A percentile compares a stretch with the other conserved stretches of the same genome.
These are phyloP conservation scores for baker's yeast (Saccharomyces cerevisiae) DNA, from an alignment of 805 yeast genomes.

Conservation along the genomic window DNA sequence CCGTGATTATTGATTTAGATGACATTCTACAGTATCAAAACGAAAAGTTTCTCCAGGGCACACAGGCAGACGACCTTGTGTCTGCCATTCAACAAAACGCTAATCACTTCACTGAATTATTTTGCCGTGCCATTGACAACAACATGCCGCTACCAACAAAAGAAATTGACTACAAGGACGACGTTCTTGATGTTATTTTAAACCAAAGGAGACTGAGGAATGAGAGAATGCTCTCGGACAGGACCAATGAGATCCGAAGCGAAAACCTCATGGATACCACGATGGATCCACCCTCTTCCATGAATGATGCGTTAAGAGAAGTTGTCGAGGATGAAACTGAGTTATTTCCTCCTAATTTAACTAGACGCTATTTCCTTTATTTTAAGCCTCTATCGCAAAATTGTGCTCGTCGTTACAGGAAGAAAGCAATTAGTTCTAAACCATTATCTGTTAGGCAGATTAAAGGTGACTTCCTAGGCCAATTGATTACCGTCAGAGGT, in stretches of 20 bases:
- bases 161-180: conserved; percentile 72
- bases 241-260: conserved; percentile 50
- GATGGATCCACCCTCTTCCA: conserved; percentile 16
- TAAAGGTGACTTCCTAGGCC: conserved; percentile 75
- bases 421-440: conserved; percentile 29
- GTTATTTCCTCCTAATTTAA: conserved; percentile 75
- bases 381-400: conserved; percentile 65
- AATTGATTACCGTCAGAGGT: conserved; percentile 83
- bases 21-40: conserved; percentile 70
- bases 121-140: conserved; percentile 67
- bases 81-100: conserved; percentile 57
- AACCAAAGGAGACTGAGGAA: conserved; percentile 85
- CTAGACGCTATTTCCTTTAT: conserved; percentile 79
- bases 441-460: conserved; percentile 85
- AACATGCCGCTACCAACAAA: conserved; percentile 78
- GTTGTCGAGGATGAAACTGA: conserved; percentile 36
- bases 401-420: conserved; percentile 26
- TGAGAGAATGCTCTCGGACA: conserved; percentile 59
- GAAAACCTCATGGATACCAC: conserved; percentile 28
- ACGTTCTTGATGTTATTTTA: conserved; percentile 84
- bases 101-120: conserved; percentile 67
- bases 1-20: conserved; percentile 70
- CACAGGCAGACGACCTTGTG: conserved; percentile 23
- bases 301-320: conserved; percentile 27
- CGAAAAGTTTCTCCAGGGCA: conserved; percentile 27